A percentile compares a stretch with the other conserved stretches of the same genome.
Evolutionary conservation across 2,329 filamentous ascomycete species (phyloP).

Genomic region (Cercospora nicotianae): DNA sequence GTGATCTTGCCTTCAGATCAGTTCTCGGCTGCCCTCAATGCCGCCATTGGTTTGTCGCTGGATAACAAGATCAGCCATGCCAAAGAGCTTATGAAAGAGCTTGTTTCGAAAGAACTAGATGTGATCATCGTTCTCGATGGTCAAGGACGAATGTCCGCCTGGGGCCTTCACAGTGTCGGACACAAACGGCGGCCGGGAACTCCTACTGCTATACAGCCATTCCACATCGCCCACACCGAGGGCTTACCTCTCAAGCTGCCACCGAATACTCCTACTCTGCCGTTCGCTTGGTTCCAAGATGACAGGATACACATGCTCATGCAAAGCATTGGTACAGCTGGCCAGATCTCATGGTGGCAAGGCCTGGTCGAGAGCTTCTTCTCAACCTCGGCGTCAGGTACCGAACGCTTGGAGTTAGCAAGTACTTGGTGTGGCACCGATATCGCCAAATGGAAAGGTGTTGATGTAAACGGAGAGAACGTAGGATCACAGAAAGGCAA

Average conservation of each 20-base stretch:
- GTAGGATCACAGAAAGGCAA: not conserved
- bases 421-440: slow-evolving; percentile 12
- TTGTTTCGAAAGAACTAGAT: slow-evolving; percentile 82
- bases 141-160: slow-evolving; percentile 83
- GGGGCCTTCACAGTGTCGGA: slow-evolving; percentile 85
- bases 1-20: slow-evolving; percentile 83
- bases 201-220: slow-evolving; percentile 60
- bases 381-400: slow-evolving; percentile 55
- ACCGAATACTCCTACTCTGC: slow-evolving; percentile 24
- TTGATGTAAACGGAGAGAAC: not conserved
- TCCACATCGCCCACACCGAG: slow-evolving; percentile 80
- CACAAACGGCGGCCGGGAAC: slow-evolving; percentile 57
- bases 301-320: slow-evolving; percentile 58
- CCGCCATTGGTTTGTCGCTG: slow-evolving; percentile 52
- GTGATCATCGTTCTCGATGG: slow-evolving; percentile 83
- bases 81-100: slow-evolving; percentile 78
- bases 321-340: slow-evolving; percentile 73
- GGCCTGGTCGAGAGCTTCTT: slow-evolving; percentile 77
- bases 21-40: slow-evolving; percentile 65
- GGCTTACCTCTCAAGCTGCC: slow-evolving; percentile 43
- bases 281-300: slow-evolving; percentile 34
- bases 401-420: slow-evolving; percentile 23
- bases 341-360: slow-evolving; percentile 78
- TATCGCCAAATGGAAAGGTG: slow-evolving; percentile 4
- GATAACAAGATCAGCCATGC: slow-evolving; percentile 62